Base-by-base conservation (phyloP, 1,284 basidiomycete genomes). In the Xerocomus nothofagi region DNA sequence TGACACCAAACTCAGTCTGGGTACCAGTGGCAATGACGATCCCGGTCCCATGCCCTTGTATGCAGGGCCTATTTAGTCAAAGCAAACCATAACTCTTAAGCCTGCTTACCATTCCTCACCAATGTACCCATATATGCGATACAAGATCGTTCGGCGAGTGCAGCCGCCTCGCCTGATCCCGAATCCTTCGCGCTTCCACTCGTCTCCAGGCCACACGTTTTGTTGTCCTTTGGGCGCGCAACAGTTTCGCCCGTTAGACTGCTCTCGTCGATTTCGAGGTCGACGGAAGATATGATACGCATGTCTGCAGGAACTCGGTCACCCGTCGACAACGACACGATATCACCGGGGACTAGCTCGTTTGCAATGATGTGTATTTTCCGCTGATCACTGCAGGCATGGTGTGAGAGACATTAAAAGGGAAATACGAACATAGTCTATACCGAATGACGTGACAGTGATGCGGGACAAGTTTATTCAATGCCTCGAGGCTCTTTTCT, bases 61-160 rank as follows among this genome's bases (percentile, higher is more conserved):
- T 44, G 34, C 26, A 4, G 39, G 26, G 52, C 32, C 26, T 21
- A 46, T 41, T 57, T 7, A 55, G 47, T 44, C 37, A 48, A 39
- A 31, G 24, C 7, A 33, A 41, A 40, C 39, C 10, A 14, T 12
- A 5, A 37, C 45, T 23, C 17, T 14, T 9, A 44, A 24, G 29
- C 18, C 31, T 17, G 66, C 79, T 58, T 51, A 86, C 90, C 95
- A 63, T 86, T 93, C 54, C 93, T 80, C n/a, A 98, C 94, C 31
- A 98, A 71, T 2, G 95, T 98, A 4, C 96, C 96, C 96, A 99
- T 98, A 66, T 94, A 97, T 2, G 85, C 96, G 44, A 98, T 86
- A 66, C 93, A 96, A 15, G 79, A 81, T 57, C 96, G 75, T 59
- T 98, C 95, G 9, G 91, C 91, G 41, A 98, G 78, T 6, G 88